Evolutionary conservation across 2,329 filamentous ascomycete species (phyloP), one percentile per base, ranked within the genome.

Genomic region (Paecilomyces sp.): DNA sequence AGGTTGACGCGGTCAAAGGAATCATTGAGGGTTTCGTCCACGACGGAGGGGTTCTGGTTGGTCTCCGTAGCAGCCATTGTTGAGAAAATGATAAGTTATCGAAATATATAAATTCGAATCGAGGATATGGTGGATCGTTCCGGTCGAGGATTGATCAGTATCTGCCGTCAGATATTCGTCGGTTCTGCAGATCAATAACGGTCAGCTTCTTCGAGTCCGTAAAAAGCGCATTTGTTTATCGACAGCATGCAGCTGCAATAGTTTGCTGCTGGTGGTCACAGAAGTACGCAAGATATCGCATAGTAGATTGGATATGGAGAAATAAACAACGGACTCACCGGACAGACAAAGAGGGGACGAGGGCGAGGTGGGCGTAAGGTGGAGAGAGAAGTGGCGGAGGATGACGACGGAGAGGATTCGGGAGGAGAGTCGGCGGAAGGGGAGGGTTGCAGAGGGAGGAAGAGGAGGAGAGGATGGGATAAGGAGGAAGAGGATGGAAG

Each of bases 1-100:
- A 90, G 74, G 74, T 87, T 86, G 63, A 90, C 78, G 67, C 86
- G 85, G 66, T 88, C 85, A 74, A 89, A 78, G 61, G 79, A 75
- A 58, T 89, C 85, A 63, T 77, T 71, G 64, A 89, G 75, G 60
- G 86, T 84, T 70, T 83, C 83, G 67, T 86, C 86, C 68, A 84
- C 86, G 70, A 82, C 69, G 64, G 83, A 71, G 58, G 82, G 76
- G 61, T 88, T 84, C 52, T 76, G 74, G 68, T 74, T 76, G 66
- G 75, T 69, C 72, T 89, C 87, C 66, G 81, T 72, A 61, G 80
- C 73, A 71, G 87, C 87, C 88, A 90, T 90, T 65, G 64, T 72
- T 63, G 59, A 62, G 60, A 64, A 63, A 63, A 58, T 41, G 24
- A 7, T 13, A 33, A 41, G 18, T 30, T 33, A 30, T n/a, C 25